Evolutionary conservation across 768 basidiomycete genomes (phyloP).

Genomic region (Candolleomyces efflorescens): DNA sequence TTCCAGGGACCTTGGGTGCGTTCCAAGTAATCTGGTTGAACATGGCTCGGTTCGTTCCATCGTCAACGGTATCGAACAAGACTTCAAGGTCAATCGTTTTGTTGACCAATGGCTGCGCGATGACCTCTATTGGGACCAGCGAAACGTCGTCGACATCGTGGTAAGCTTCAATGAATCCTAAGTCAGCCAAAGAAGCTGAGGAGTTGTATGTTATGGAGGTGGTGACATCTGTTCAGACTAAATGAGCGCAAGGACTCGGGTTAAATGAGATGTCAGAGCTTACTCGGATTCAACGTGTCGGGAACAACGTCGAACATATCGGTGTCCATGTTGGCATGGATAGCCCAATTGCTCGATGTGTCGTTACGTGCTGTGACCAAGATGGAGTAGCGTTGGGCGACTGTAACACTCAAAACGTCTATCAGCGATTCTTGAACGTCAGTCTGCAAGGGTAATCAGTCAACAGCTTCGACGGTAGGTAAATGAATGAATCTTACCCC

Average conservation of each 20-base stretch:
- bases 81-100: constrained; percentile 67
- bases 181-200: constrained; percentile 46
- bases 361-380: constrained; percentile 90
- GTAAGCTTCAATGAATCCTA: constrained; percentile 54
- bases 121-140: constrained; percentile 56
- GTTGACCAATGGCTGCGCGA: constrained; percentile 48
- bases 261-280: constrained; percentile 18
- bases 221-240: constrained; percentile 58
- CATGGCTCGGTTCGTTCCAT: constrained; percentile 82
- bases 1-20: constrained; percentile 64
- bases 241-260: background rate
- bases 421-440: constrained; percentile 74
- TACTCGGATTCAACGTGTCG: constrained; percentile 67
- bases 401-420: constrained; percentile 69
- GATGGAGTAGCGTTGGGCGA: constrained; percentile 91
- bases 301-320: constrained; percentile 88
- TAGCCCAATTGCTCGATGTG: constrained; percentile 76
- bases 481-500: constrained; percentile 50
- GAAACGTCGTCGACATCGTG: constrained; percentile 59
- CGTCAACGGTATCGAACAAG: constrained; percentile 77
- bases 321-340: constrained; percentile 89
- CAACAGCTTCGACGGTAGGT: background rate
- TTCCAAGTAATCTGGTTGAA: constrained; percentile 72
- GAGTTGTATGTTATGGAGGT: constrained; percentile 74
- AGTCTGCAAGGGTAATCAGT: constrained; percentile 35